Percentiles rank a stretch among this genome's conserved stretches.
These are phyloP conservation scores for Clathrus columnatus DNA, from an alignment of 768 basidiomycete genomes.

Conservation along the genomic window DNA sequence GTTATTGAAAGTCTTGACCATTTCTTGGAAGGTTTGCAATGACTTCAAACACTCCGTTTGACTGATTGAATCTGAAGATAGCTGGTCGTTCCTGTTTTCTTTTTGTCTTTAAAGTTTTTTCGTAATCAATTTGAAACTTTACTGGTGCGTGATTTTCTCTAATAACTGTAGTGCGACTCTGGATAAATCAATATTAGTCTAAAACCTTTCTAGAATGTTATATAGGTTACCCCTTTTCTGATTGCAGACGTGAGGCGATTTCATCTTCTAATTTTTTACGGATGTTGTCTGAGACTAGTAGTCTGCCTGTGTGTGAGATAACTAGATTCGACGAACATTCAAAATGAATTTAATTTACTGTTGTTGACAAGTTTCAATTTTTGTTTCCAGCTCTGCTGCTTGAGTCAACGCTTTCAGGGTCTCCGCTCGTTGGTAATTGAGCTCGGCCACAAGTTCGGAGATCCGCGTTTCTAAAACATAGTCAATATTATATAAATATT, in stretches of 20 bases:
- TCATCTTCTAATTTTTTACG: neutral
- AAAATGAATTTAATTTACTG: neutral
- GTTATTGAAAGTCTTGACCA: neutral
- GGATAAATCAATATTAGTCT: too few species aligned
- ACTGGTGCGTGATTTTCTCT: neutral
- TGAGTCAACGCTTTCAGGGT: neutral
- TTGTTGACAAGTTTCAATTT: neutral
- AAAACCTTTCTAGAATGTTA: too few species aligned
- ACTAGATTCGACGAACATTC: neutral
- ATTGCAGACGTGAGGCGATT: neutral
- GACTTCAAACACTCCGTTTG: neutral
- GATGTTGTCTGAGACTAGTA: neutral
- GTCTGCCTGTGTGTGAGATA: neutral
- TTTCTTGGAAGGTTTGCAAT: neutral
- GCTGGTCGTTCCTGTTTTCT: neutral
- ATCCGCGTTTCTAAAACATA: neutral
- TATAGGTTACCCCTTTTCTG: neutral
- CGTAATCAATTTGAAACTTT: neutral
- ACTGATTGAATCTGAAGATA: neutral
- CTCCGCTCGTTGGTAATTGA: constrained; percentile 4
- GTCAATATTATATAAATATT: neutral
- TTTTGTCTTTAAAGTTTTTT: too few species aligned
- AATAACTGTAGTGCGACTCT: neutral
- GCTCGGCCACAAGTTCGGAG: neutral
- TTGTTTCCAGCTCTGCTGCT: neutral